These are phyloP conservation scores for Cyberlindnera saturnus DNA, from an alignment of 805 yeast genomes.

Conservation along the genomic window DNA sequence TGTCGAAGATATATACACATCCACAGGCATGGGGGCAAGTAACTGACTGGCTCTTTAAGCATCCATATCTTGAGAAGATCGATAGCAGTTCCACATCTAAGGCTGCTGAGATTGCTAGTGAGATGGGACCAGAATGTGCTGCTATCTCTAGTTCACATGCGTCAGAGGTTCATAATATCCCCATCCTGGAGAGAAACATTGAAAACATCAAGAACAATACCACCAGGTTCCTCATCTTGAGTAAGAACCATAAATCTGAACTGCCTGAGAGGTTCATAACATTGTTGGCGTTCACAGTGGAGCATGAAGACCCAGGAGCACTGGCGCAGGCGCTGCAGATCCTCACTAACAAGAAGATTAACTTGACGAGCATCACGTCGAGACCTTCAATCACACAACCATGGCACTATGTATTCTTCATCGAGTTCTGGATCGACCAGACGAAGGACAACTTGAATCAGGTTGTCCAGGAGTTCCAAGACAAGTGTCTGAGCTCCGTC, in stretches of 20 bases:
- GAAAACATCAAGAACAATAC: slow-evolving; percentile 76
- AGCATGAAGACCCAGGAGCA: slow-evolving; percentile 67
- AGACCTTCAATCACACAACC: slow-evolving; percentile 62
- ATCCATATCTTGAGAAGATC: slow-evolving; percentile 37
- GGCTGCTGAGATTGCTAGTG: slow-evolving; percentile 65
- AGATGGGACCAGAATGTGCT: slow-evolving; percentile 40
- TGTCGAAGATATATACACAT: slow-evolving; percentile 72
- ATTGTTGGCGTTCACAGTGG: slow-evolving; percentile 59
- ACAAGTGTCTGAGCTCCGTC: slow-evolving; percentile 42
- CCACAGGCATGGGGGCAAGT: slow-evolving; percentile 99
- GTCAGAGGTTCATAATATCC: slow-evolving; percentile 50
- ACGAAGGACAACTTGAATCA: slow-evolving; percentile 24
- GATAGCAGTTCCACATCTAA: slow-evolving; percentile 79
- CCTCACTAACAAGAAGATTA: slow-evolving; percentile 50
- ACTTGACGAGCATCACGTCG: slow-evolving; percentile 67
- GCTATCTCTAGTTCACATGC: slow-evolving; percentile 75
- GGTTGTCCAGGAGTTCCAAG: slow-evolving; percentile 38
- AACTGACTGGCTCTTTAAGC: slow-evolving; percentile 42
- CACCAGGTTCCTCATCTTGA: slow-evolving; percentile 75
- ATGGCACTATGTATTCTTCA: slow-evolving; percentile 82
- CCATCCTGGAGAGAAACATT: slow-evolving; percentile 47
- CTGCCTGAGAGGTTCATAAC: slow-evolving; percentile 30
- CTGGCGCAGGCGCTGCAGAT: slow-evolving; percentile 57
- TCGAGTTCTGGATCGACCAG: slow-evolving; percentile 53
- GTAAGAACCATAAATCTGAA: slow-evolving; percentile 24